Base-by-base conservation (phyloP, 2,329 filamentous ascomycete genomes). In the Aspergillus neoniger region DNA sequence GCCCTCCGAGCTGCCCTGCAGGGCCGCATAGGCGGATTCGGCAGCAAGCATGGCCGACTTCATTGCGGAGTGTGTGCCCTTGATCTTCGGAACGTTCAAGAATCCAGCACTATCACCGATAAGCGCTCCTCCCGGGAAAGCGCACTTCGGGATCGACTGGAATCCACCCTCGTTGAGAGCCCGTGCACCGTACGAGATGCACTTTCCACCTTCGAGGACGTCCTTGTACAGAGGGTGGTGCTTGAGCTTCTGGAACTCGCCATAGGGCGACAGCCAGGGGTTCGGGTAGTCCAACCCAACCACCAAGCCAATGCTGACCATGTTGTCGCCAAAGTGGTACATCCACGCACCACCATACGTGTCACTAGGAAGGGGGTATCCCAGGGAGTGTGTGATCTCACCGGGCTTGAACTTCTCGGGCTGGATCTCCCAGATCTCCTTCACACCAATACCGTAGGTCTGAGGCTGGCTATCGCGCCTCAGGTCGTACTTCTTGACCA, bases 271-370 rank as follows among this genome's bases (percentile, higher is more conserved):
- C 58, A 98, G 79, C 92, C 94, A 99, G 0, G 95, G 95, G 78
- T 99, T 99, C 44, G 91, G 84, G 76, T 99, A 99, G 81, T 99
- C 95, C 57, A 99, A 84, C 23, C 93, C 93, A 39, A 96, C 91
- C 10, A 99, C 95, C 17, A 98, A 83, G 23, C 95, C 95, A 58
- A 99, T 83, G 67, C 88, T 92, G 62, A 99, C 94, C 70, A 98
- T 85, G 77, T 98, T 99, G 70, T 99, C 94, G 39, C 93, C 95
- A 77, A 98, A 99, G 77, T 99, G 95, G 74, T 99, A 99, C 91
- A 99, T 93, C 88, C 92, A 99, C n/a, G 91, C 92, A 66, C 95
- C 95, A 67, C 95, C 95, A 74, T 99, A 99, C 8, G 93, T 95
- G 73, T 98, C 90, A 69, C 84, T 86, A 15, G 92, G 86, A 48